These are phyloP conservation scores for Colletotrichum godetiae DNA, from an alignment of 2,329 filamentous ascomycete genomes.

Conservation along the genomic window DNA sequence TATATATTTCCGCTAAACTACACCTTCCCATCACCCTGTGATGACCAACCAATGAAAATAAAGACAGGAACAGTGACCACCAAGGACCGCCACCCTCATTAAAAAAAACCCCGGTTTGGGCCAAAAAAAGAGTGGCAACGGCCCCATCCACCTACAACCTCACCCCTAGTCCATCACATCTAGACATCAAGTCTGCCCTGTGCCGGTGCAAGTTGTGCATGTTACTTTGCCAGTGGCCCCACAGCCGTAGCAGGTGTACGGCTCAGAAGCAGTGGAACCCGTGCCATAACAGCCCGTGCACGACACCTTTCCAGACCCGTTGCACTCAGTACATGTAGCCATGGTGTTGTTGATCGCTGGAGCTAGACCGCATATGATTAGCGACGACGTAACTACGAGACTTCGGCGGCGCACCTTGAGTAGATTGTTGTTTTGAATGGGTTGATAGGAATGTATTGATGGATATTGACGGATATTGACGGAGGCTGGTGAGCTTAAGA, in stretches of 20 bases:
- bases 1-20: neutral
- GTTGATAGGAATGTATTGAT: neutral
- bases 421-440: neutral
- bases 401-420: neutral
- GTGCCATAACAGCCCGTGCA: neutral
- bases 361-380: neutral
- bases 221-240: neutral
- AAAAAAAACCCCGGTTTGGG: neutral
- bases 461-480: neutral
- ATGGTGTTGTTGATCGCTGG: neutral
- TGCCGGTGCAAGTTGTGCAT: neutral
- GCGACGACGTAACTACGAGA: neutral
- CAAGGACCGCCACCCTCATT: neutral
- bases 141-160: neutral
- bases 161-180: neutral
- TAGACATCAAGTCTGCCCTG: neutral
- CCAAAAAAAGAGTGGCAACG: neutral
- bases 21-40: neutral
- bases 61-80: neutral
- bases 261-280: neutral
- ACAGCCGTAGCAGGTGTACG: neutral
- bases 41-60: neutral
- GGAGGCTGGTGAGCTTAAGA: neutral
- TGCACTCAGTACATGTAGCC: neutral
- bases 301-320: neutral